phyloP scores from a whole-genome alignment of 345 rosid species.

The Erodium maritimum region DNA sequence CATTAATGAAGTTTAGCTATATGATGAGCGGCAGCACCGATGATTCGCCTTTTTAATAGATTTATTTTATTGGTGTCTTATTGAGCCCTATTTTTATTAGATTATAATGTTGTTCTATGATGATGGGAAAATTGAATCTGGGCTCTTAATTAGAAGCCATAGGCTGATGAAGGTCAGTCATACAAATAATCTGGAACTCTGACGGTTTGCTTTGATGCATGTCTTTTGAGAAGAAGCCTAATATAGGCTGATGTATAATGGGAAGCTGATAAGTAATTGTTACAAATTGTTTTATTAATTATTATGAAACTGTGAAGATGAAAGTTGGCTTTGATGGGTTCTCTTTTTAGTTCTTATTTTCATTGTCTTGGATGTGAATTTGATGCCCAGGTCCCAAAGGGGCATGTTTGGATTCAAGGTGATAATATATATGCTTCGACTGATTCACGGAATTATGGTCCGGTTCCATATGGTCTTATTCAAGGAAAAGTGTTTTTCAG shows the following conservation, averaged over 20 bases:
- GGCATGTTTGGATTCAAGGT: constrained; percentile 88
- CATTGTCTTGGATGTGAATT: constrained; percentile 1
- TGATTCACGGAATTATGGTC: constrained; percentile 70
- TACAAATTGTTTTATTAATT: too few relatives aligned
- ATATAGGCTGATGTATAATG: not conserved
- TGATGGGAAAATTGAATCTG: not conserved
- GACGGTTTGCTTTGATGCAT: not conserved
- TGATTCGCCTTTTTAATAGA: not conserved
- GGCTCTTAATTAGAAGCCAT: too few relatives aligned
- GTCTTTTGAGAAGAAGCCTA: not conserved
- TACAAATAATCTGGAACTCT: not conserved
- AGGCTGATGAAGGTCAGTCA: not conserved
- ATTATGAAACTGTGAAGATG: too few relatives aligned
- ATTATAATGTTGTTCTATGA: not conserved
- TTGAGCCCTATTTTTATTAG: not conserved
- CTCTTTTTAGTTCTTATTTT: not conserved
- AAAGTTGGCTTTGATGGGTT: not conserved
- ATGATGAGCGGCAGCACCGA: not conserved
- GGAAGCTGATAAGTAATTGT: too few relatives aligned
- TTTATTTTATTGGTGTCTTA: too few relatives aligned
- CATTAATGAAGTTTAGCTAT: too few relatives aligned
- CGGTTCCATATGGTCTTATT: constrained; percentile 67
- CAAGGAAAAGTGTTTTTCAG: constrained; percentile 60
- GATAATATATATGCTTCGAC: constrained; percentile 65
- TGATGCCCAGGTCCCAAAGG: constrained; percentile 54